Evolutionary conservation across 805 yeast species (phyloP).

Genomic region (Alloascoidea africana): DNA sequence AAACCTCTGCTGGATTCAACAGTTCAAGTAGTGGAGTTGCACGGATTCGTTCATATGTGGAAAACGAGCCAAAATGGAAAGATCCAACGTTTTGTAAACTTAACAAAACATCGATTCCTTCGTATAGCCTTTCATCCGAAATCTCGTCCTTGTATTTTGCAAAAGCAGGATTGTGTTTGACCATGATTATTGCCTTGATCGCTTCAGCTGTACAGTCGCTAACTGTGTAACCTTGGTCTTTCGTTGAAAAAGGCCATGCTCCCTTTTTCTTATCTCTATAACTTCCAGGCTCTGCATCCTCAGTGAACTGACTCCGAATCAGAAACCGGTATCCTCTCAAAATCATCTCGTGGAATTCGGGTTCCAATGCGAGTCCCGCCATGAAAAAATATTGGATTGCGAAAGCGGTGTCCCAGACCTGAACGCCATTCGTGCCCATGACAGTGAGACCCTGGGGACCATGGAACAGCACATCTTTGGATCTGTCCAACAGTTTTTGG

Average conservation of each 20-base stretch:
- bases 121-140: conserved; percentile 33
- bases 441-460: conserved; percentile 86
- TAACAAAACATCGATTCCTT: conserved; percentile 66
- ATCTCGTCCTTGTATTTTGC: conserved; percentile 34
- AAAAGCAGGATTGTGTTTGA: conserved; percentile 46
- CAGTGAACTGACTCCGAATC: conserved; percentile 71
- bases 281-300: conserved; percentile 61
- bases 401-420: conserved; percentile 94
- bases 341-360: conserved; percentile 50
- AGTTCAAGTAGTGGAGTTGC: conserved; percentile 64
- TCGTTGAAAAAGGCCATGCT: conserved; percentile 94
- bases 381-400: conserved; percentile 68
- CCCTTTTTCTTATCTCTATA: conserved; percentile 77
- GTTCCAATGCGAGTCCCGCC: conserved; percentile 62
- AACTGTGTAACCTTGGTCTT: conserved; percentile 91
- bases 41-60: conserved; percentile 79
- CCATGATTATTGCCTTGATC: conserved; percentile 86
- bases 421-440: conserved; percentile 96
- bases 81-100: conserved; percentile 63
- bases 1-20: conserved; percentile 93
- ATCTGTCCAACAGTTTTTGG: conserved; percentile 34
- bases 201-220: conserved; percentile 97
- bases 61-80: conserved; percentile 81
- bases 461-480: conserved; percentile 66
- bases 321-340: conserved; percentile 56